A percentile compares a stretch with the other conserved stretches of the same genome.
Evolutionary conservation across 2,329 filamentous ascomycete species (phyloP).

Genomic region (Bimuria novae-zelandiae): DNA sequence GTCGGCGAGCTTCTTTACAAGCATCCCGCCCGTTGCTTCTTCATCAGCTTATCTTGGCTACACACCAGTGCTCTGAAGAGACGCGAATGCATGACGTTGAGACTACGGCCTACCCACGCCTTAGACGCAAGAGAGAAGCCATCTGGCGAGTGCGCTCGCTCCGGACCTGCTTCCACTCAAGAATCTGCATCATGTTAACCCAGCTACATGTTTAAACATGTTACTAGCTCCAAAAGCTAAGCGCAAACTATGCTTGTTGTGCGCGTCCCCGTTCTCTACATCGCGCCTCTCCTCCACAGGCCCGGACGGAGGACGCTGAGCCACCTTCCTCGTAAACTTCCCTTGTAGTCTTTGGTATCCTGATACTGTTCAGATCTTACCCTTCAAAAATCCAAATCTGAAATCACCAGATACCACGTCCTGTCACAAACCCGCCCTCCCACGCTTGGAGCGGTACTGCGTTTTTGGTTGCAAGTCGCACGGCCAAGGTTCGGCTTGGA

Average conservation of each 20-base stretch:
- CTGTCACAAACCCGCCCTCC: too few species aligned
- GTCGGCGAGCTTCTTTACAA: not conserved
- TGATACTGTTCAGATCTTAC: too few species aligned
- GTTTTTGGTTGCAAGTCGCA: too few species aligned
- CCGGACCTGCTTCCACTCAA: not conserved
- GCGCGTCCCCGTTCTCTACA: not conserved
- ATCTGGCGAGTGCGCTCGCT: not conserved
- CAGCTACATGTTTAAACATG: conserved; percentile 3
- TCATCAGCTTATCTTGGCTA: too few species aligned
- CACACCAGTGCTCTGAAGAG: not conserved
- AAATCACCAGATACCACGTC: too few species aligned
- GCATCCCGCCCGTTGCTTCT: not conserved
- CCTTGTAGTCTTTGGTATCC: too few species aligned
- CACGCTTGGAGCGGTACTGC: too few species aligned
- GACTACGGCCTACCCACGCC: not conserved
- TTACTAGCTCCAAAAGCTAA: conserved; percentile 1
- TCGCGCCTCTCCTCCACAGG: not conserved
- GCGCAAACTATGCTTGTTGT: not conserved
- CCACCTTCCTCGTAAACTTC: too few species aligned
- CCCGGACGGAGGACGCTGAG: not conserved
- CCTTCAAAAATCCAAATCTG: too few species aligned
- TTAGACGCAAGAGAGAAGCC: too few species aligned
- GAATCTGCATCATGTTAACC: not conserved
- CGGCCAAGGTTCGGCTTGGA: conserved; percentile 5
- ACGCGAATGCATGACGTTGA: not conserved